A percentile compares a stretch with the other conserved stretches of the same genome.
These are phyloP conservation scores for Mortierella alpina DNA, from an alignment of 192 early-diverging fungal species.

Conservation along the genomic window DNA sequence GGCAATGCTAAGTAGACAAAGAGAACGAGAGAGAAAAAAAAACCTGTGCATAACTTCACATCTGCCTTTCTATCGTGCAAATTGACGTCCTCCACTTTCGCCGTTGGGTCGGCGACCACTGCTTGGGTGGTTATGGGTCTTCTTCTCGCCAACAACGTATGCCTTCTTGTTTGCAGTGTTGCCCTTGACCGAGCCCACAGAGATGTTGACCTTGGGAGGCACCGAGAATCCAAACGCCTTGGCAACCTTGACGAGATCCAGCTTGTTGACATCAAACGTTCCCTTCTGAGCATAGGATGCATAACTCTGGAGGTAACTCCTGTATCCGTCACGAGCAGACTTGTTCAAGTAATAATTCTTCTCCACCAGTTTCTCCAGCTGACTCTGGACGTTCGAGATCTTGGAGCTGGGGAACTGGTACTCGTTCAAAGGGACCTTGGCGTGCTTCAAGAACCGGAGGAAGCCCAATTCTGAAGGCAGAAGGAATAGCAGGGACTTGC, in stretches of 20 bases:
- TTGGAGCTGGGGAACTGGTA: conserved; percentile 96
- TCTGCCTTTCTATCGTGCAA: conserved; percentile 30
- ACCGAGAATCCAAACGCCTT: conserved; percentile 96
- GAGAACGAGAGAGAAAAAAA: neutral
- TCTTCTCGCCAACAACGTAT: conserved; percentile 49
- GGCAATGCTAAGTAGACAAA: neutral
- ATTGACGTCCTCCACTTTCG: conserved; percentile 46
- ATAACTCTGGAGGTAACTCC: conserved; percentile 96
- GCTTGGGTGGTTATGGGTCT: conserved; percentile 42
- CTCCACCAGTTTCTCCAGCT: conserved; percentile 95
- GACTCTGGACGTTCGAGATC: conserved; percentile 95
- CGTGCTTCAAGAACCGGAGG: conserved; percentile 96
- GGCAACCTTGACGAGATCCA: conserved; percentile 94
- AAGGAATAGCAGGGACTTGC: conserved; percentile 95
- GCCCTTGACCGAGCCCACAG: conserved; percentile 58
- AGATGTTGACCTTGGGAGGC: conserved; percentile 93
- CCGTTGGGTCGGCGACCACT: conserved; percentile 35
- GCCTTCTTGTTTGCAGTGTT: conserved; percentile 51
- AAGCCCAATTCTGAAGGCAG: conserved; percentile 94
- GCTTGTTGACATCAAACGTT: conserved; percentile 91
- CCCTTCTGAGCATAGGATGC: conserved; percentile 96
- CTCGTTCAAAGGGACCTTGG: conserved; percentile 98
- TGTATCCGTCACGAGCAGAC: conserved; percentile 95
- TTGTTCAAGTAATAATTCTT: conserved; percentile 99
- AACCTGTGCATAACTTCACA: neutral